Evolutionary conservation across 2,329 filamentous ascomycete species (phyloP).

Genomic region (Rutstroemia sp.): DNA sequence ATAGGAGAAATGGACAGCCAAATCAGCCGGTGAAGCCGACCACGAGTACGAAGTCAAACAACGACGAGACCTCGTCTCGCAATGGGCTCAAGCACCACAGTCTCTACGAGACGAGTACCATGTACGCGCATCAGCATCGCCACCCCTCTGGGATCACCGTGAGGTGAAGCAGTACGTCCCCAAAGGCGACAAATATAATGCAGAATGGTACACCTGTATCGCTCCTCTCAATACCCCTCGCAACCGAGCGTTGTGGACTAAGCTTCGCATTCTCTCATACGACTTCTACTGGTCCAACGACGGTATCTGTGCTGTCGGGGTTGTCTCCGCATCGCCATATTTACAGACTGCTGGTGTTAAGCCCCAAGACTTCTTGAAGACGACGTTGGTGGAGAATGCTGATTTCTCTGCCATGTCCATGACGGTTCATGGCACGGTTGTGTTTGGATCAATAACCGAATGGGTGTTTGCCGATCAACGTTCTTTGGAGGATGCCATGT

Average conservation of each 20-base stretch:
- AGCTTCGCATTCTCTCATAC: not conserved
- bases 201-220: not conserved
- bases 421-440: not conserved
- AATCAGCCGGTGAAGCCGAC: too few relatives aligned
- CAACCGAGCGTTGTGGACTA: not conserved
- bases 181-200: too few relatives aligned
- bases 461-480: not conserved
- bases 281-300: not conserved
- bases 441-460: not conserved
- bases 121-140: too few relatives aligned
- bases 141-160: too few relatives aligned
- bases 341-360: not conserved
- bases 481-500: not conserved
- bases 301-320: too few relatives aligned
- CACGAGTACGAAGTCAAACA: too few relatives aligned
- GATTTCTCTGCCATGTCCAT: not conserved
- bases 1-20: too few relatives aligned
- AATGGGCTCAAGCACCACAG: too few relatives aligned
- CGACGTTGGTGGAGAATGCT: not conserved
- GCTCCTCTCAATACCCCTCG: not conserved
- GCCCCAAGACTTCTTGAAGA: not conserved
- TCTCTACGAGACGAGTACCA: too few relatives aligned
- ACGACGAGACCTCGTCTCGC: too few relatives aligned
- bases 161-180: too few relatives aligned
- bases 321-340: not conserved